Conservation (phyloP, 352 stramenopile species). For the Halophytophthora batemanensis region DNA sequence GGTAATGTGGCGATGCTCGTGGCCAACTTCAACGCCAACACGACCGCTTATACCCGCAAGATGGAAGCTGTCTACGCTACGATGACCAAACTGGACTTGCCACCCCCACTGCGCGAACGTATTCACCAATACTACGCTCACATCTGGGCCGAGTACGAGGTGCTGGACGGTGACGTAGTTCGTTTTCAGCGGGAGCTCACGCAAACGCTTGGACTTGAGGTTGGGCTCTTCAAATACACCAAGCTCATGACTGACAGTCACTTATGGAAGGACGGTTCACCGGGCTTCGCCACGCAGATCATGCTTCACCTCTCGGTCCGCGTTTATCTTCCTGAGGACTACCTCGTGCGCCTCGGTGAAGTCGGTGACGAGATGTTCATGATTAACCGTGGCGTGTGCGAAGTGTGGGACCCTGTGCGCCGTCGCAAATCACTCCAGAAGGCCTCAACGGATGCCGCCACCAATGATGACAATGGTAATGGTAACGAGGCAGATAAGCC, state of each 20-base stretch:
- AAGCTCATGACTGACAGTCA: slow-evolving; percentile 45
- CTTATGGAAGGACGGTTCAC: slow-evolving; percentile 36
- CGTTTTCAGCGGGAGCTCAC: slow-evolving; percentile 53
- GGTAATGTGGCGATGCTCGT: slow-evolving; percentile 55
- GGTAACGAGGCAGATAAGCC: no score
- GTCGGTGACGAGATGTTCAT: slow-evolving; percentile 59
- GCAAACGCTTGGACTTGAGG: slow-evolving; percentile 63
- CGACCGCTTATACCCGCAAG: slow-evolving; percentile 48
- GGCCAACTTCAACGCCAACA: slow-evolving; percentile 50
- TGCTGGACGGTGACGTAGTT: slow-evolving; percentile 45
- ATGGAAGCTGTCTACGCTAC: slow-evolving; percentile 51
- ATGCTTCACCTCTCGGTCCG: slow-evolving; percentile 39
- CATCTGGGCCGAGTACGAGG: slow-evolving; percentile 66
- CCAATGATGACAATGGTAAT: slow-evolving; percentile 10
- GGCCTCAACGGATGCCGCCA: no score
- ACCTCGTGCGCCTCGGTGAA: slow-evolving; percentile 48
- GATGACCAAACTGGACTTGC: slow-evolving; percentile 55
- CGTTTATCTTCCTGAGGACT: slow-evolving; percentile 63
- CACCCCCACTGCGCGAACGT: slow-evolving; percentile 39
- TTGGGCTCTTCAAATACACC: slow-evolving; percentile 74
- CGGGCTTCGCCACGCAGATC: slow-evolving; percentile 58
- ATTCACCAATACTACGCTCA: slow-evolving; percentile 75
- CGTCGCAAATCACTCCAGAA: no score
- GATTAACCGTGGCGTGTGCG: slow-evolving; percentile 48
- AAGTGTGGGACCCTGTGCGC: slow-evolving; percentile 8